phyloP scores from a whole-genome alignment of 345 rosid species.

The Aquilaria malaccensis region DNA sequence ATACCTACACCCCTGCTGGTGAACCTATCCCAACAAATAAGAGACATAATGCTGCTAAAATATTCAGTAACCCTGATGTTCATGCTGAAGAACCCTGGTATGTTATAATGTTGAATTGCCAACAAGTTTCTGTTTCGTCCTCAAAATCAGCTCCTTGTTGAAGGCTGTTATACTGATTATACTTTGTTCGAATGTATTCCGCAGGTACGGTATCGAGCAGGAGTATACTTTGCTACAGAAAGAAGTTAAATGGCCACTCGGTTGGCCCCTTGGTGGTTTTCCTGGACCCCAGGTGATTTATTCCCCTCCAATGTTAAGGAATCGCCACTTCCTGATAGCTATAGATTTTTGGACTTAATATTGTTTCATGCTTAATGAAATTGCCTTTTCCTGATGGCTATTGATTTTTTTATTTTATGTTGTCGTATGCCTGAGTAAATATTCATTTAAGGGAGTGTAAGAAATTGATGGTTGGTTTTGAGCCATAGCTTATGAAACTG shows the following conservation, averaged over 20 bases:
- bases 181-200: neutral
- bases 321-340: neutral
- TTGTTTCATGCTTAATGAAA: neutral
- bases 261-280: constrained; percentile 86
- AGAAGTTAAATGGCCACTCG: constrained; percentile 78
- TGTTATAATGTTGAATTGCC: neutral
- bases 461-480: too few relatives aligned
- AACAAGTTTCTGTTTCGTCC: neutral
- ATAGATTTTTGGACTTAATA: neutral
- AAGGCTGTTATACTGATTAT: neutral
- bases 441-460: too few relatives aligned
- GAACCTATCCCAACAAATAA: constrained; percentile 82
- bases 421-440: too few relatives aligned
- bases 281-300: constrained; percentile 83
- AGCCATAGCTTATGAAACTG: too few relatives aligned
- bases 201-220: constrained; percentile 86
- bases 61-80: constrained; percentile 63
- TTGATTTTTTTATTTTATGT: too few relatives aligned
- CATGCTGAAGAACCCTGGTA: constrained; percentile 70
- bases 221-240: constrained; percentile 84
- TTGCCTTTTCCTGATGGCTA: too few relatives aligned
- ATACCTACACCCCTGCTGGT: constrained; percentile 89
- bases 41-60: constrained; percentile 70
- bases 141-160: neutral
- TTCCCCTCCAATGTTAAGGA: neutral